Evolutionary conservation across 148 eudicot genomes (phyloP).

Genomic region (Rhododendron ovatum): DNA sequence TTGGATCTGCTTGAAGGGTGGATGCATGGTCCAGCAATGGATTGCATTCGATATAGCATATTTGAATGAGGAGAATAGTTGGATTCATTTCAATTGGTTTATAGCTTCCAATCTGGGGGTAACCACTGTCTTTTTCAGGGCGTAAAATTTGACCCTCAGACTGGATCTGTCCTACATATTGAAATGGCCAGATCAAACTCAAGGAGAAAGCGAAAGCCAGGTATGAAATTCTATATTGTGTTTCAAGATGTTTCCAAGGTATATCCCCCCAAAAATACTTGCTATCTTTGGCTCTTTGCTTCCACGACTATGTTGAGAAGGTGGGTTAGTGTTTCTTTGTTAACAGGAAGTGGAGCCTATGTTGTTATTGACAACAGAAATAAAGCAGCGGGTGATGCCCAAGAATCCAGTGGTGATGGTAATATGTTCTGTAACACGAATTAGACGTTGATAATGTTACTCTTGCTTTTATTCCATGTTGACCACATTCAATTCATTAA

Average conservation of each 20-base stretch:
- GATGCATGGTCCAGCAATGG: not conserved
- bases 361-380: conserved; percentile 83
- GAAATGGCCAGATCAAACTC: conserved; percentile 94
- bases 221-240: conserved; percentile 24
- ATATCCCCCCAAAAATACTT: not conserved
- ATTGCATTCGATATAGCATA: not conserved
- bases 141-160: conserved; percentile 77
- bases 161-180: conserved; percentile 67
- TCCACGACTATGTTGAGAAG: conserved; percentile 4
- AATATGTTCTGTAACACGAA: conserved; percentile 1
- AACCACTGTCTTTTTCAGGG: conserved; percentile 48
- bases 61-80: not conserved
- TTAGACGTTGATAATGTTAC: not conserved
- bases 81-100: not conserved
- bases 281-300: not conserved
- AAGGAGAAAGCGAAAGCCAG: conserved; percentile 60
- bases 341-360: conserved; percentile 74
- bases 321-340: conserved; percentile 6
- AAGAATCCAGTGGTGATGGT: conserved; percentile 80
- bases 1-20: not conserved
- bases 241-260: not conserved
- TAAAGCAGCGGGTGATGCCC: conserved; percentile 31
- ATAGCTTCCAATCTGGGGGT: not conserved
- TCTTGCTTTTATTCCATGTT: not conserved
- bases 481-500: not conserved